These are phyloP conservation scores for Ascochyta viciae-villosae DNA, from an alignment of 2,329 filamentous ascomycete genomes.

Conservation along the genomic window DNA sequence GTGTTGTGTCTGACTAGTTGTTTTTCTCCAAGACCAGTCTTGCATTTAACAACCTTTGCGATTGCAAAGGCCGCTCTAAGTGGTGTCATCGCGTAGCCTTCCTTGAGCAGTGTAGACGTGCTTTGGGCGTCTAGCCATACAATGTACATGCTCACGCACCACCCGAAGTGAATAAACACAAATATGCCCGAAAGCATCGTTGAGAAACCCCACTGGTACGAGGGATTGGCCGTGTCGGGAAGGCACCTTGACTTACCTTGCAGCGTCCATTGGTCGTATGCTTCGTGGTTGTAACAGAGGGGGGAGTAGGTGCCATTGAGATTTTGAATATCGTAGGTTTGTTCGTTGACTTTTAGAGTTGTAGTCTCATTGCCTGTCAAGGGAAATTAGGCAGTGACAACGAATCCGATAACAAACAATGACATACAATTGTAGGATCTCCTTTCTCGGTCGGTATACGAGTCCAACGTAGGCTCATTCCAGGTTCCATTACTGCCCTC, in stretches of 20 bases:
- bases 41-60: constrained; percentile 29
- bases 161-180: constrained; percentile 40
- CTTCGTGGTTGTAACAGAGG: constrained; percentile 29
- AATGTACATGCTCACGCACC: constrained; percentile 44
- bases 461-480: background rate
- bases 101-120: constrained; percentile 30
- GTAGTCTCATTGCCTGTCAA: constrained; percentile 25
- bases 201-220: constrained; percentile 50
- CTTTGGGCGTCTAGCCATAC: constrained; percentile 47
- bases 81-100: constrained; percentile 41
- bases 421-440: background rate
- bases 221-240: constrained; percentile 32
- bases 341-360: constrained; percentile 17
- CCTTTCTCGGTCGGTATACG: background rate
- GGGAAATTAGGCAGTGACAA: background rate
- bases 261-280: constrained; percentile 19
- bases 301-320: constrained; percentile 16
- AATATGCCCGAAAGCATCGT: constrained; percentile 43
- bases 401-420: background rate
- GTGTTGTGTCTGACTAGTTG: constrained; percentile 29
- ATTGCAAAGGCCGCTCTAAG: constrained; percentile 42
- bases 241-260: constrained; percentile 32
- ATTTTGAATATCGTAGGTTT: constrained; percentile 21
- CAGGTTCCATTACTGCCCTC: constrained; percentile 9
- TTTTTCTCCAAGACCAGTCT: constrained; percentile 27